Evolutionary conservation across 441 rosid species (phyloP).

Genomic region (Euphorbia celastroides): DNA sequence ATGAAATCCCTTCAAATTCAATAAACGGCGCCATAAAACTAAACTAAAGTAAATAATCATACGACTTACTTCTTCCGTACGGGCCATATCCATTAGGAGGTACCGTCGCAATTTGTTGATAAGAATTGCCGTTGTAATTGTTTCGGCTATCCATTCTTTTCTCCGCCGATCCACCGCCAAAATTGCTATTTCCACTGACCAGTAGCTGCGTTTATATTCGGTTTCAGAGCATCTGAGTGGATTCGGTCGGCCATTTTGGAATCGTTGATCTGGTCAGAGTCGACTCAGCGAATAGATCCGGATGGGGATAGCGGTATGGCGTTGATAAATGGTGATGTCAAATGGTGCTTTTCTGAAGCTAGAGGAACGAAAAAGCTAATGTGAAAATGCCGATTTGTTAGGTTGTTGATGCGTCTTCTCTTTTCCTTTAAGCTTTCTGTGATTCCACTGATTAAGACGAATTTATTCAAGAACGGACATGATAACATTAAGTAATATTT

Average conservation of each 20-base stretch:
- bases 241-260: constrained; percentile 10
- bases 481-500: not conserved
- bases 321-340: constrained; percentile 1
- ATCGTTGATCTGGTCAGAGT: not conserved
- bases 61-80: constrained; percentile 8
- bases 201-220: not conserved
- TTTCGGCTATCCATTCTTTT: constrained; percentile 14
- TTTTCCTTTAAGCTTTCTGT: constrained; percentile 6
- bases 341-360: not conserved
- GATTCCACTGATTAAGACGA: constrained; percentile 9
- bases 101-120: constrained; percentile 34
- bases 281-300: constrained; percentile 13
- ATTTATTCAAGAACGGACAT: not conserved
- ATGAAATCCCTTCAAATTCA: not conserved
- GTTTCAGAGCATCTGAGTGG: not conserved
- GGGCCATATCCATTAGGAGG: constrained; percentile 23
- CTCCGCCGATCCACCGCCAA: not conserved
- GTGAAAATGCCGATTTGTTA: not conserved
- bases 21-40: not conserved
- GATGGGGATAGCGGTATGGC: not conserved
- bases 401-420: not conserved
- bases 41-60: not conserved
- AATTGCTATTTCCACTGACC: not conserved
- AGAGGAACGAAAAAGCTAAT: constrained; percentile 6
- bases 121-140: constrained; percentile 35